These are phyloP conservation scores for Syzygium oleosum DNA, from an alignment of 345 rosid species.

Conservation along the genomic window DNA sequence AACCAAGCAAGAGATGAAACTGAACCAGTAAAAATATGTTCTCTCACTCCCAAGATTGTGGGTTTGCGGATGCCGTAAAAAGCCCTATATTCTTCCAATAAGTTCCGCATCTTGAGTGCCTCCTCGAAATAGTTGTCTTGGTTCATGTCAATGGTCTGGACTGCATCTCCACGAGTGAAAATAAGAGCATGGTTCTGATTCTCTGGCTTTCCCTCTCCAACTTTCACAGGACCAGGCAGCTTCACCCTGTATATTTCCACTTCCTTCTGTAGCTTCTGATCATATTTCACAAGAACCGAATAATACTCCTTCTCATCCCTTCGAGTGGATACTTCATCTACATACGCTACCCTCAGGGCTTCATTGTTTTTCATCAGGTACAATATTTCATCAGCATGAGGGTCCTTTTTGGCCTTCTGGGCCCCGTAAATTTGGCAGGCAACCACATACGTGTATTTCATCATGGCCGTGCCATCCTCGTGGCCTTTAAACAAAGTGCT, in stretches of 20 bases:
- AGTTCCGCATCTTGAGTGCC: constrained; percentile 94
- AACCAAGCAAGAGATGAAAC: constrained; percentile 95
- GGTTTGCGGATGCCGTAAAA: constrained; percentile 60
- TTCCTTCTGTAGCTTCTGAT: constrained; percentile 66
- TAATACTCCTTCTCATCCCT: constrained; percentile 64
- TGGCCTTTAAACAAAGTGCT: constrained; percentile 64
- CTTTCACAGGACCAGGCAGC: constrained; percentile 92
- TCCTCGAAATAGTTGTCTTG: constrained; percentile 98
- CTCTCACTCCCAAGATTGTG: constrained; percentile 83
- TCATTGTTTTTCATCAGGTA: constrained; percentile 78
- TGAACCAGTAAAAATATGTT: constrained; percentile 92
- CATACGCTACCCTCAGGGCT: constrained; percentile 94
- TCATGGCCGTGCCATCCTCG: constrained; percentile 81
- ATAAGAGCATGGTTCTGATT: constrained; percentile 96
- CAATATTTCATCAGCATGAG: constrained; percentile 79
- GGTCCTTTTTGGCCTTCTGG: constrained; percentile 87
- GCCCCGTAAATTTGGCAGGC: constrained; percentile 95
- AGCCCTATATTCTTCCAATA: constrained; percentile 77
- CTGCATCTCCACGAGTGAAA: constrained; percentile 95
- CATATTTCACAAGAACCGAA: constrained; percentile 93
- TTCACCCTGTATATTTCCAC: constrained; percentile 91
- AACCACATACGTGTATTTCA: constrained; percentile 91
- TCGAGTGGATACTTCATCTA: constrained; percentile 65
- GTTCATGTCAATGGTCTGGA: constrained; percentile 99
- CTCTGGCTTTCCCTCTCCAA: constrained; percentile 98